Evolutionary conservation across 495 filamentous ascomycete species (phyloP).

Genomic region (Lindgomyces ingoldianus): DNA sequence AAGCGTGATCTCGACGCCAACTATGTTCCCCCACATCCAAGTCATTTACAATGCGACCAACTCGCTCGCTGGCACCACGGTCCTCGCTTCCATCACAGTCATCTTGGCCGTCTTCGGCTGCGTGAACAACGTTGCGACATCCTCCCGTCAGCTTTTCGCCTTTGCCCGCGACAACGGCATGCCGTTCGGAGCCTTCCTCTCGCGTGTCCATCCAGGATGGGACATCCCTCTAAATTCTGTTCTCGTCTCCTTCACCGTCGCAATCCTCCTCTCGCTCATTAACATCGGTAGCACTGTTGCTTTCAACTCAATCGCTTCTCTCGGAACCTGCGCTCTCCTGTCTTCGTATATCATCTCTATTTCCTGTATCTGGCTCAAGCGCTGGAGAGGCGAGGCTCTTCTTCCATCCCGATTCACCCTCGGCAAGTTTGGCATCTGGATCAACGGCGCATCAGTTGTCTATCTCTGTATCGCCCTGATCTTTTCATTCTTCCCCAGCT

Average conservation of each 20-base stretch:
- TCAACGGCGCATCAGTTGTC: conserved; percentile 35
- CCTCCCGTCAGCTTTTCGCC: conserved; percentile 38
- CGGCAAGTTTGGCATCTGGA: conserved; percentile 24
- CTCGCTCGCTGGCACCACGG: conserved; percentile 28
- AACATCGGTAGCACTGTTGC: conserved; percentile 60
- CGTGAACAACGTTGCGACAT: conserved; percentile 46
- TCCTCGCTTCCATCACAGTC: conserved; percentile 37
- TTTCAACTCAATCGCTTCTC: conserved; percentile 58
- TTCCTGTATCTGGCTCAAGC: conserved; percentile 27
- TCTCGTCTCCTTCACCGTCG: conserved; percentile 51
- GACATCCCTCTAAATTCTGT: conserved; percentile 58
- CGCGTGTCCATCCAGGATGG: conserved; percentile 42
- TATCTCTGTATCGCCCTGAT: conserved; percentile 35
- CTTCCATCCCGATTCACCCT: conserved; percentile 31
- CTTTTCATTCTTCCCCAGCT: conserved; percentile 36
- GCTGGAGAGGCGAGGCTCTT: conserved; percentile 27
- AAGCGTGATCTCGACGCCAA: conserved; percentile 22
- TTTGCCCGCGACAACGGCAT: conserved; percentile 31
- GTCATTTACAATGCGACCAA: conserved; percentile 38
- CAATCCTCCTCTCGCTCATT: conserved; percentile 60
- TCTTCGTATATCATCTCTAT: conserved; percentile 38
- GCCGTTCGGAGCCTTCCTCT: conserved; percentile 21
- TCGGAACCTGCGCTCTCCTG: conserved; percentile 29
- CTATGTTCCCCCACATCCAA: conserved; percentile 40
- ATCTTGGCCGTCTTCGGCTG: conserved; percentile 49